phyloP scores from a whole-genome alignment of 2,329 filamentous ascomycete species.

The Calcarisporium arbuscula region DNA sequence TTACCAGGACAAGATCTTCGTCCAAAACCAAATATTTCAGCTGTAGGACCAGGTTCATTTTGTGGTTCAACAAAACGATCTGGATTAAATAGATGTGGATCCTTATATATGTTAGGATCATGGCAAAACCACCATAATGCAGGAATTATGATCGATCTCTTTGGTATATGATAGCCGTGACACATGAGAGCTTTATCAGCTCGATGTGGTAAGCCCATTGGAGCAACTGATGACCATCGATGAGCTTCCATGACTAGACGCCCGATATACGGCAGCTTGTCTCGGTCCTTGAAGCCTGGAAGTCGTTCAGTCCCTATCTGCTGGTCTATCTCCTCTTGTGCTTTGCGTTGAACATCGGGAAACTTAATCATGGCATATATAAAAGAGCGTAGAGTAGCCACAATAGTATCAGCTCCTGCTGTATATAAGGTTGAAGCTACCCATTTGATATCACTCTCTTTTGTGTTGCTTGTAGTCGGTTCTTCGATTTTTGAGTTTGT shows the following conservation, averaged over 20 bases:
- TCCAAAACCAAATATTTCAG: slow-evolving; percentile 4
- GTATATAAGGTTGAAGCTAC: slow-evolving; percentile 2
- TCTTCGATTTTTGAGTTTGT: too few relatives aligned
- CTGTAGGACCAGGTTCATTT: slow-evolving; percentile 5
- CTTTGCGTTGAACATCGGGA: slow-evolving; percentile 28
- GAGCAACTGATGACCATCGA: not conserved
- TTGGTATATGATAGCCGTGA: slow-evolving; percentile 2
- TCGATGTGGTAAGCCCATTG: not conserved
- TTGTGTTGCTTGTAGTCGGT: too few relatives aligned
- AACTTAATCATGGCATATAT: slow-evolving; percentile 36
- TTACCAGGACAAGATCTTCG: slow-evolving; percentile 7
- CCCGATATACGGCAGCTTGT: slow-evolving; percentile 1
- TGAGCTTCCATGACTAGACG: not conserved
- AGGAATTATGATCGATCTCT: not conserved
- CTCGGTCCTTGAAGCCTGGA: not conserved
- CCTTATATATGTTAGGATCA: slow-evolving; percentile 1
- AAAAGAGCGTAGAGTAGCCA: slow-evolving; percentile 26
- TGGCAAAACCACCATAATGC: slow-evolving; percentile 1
- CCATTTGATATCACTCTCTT: not conserved
- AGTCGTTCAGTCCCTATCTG: slow-evolving; percentile 22
- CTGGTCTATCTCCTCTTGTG: slow-evolving; percentile 32
- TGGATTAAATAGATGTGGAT: slow-evolving; percentile 2
- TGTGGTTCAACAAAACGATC: slow-evolving; percentile 6
- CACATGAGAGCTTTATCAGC: not conserved
- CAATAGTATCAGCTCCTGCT: slow-evolving; percentile 29